These are phyloP conservation scores for Lipomyces anomalus DNA, from an alignment of 805 yeast genomes.

Conservation along the genomic window DNA sequence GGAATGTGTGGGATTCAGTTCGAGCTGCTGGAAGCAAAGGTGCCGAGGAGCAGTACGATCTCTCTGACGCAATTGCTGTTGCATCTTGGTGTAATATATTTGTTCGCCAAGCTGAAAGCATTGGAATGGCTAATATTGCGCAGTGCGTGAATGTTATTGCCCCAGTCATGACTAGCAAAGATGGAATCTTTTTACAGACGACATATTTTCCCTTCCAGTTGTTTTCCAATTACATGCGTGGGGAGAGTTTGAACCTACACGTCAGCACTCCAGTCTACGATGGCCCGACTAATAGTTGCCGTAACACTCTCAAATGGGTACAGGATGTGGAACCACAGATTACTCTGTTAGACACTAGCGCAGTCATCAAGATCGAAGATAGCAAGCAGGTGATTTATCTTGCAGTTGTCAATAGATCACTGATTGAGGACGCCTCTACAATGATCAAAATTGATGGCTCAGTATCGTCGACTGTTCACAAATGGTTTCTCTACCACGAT, in stretches of 20 bases:
- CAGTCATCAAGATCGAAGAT: constrained; percentile 25
- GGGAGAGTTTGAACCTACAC: constrained; percentile 32
- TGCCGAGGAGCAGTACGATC: constrained; percentile 33
- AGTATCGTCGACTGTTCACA: constrained; percentile 15
- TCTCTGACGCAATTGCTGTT: constrained; percentile 35
- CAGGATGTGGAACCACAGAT: constrained; percentile 22
- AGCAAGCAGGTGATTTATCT: constrained; percentile 21
- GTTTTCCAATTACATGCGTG: constrained; percentile 35
- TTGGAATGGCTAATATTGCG: constrained; percentile 37
- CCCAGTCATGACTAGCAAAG: constrained; percentile 33
- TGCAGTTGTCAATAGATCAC: constrained; percentile 32
- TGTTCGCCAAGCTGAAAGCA: constrained; percentile 31
- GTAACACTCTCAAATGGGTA: constrained; percentile 27
- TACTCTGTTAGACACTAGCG: constrained; percentile 31
- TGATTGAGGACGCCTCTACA: constrained; percentile 27
- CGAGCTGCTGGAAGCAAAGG: constrained; percentile 33
- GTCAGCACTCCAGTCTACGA: constrained; percentile 31
- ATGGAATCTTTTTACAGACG: constrained; percentile 31
- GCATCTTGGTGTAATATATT: constrained; percentile 36
- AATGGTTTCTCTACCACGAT: constrained; percentile 31
- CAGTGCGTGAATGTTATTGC: constrained; percentile 37
- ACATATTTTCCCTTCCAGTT: constrained; percentile 32
- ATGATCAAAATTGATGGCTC: constrained; percentile 25
- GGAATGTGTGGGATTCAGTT: constrained; percentile 37
- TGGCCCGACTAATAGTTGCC: constrained; percentile 26